Evolutionary conservation across 2,329 filamentous ascomycete species (phyloP).

Genomic region (Ampelomyces quisqualis): DNA sequence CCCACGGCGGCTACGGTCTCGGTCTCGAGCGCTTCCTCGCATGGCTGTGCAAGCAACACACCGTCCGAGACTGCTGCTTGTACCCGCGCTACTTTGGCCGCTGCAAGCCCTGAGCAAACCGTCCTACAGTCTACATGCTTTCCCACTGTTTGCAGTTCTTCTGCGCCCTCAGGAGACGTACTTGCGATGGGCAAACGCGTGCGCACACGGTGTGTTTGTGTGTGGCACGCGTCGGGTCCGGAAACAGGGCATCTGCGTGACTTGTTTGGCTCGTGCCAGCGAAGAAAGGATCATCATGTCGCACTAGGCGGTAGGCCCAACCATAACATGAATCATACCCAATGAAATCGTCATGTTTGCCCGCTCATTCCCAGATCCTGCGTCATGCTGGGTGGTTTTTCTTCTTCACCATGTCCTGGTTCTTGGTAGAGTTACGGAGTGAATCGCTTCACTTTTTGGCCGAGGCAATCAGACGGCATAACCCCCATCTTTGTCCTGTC

Average conservation of each 20-base stretch:
- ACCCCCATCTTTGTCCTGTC: slow-evolving; percentile 10
- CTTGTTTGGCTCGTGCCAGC: neutral
- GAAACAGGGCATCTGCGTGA: neutral
- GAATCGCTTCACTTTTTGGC: neutral
- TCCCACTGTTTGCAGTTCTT: no score
- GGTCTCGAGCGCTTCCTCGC: slow-evolving; percentile 80
- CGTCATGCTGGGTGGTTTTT: neutral
- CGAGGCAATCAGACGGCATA: slow-evolving; percentile 4
- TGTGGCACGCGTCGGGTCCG: no score
- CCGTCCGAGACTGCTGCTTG: slow-evolving; percentile 68
- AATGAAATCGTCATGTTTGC: slow-evolving; percentile 7
- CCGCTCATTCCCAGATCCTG: neutral
- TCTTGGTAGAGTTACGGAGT: neutral
- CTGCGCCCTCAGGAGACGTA: neutral
- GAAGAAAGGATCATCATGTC: slow-evolving; percentile 2
- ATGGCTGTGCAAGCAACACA: slow-evolving; percentile 67
- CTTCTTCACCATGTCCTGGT: neutral
- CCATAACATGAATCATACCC: slow-evolving; percentile 15
- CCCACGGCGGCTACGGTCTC: slow-evolving; percentile 90
- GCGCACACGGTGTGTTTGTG: no score
- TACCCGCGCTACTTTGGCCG: slow-evolving; percentile 80
- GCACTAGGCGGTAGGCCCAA: slow-evolving; percentile 2
- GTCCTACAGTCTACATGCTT: neutral
- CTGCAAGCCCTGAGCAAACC: slow-evolving; percentile 65
- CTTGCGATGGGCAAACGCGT: no score